These are phyloP conservation scores for Heracleum sosnowskyi DNA, from an alignment of 129 eudicot genomes.

Conservation along the genomic window DNA sequence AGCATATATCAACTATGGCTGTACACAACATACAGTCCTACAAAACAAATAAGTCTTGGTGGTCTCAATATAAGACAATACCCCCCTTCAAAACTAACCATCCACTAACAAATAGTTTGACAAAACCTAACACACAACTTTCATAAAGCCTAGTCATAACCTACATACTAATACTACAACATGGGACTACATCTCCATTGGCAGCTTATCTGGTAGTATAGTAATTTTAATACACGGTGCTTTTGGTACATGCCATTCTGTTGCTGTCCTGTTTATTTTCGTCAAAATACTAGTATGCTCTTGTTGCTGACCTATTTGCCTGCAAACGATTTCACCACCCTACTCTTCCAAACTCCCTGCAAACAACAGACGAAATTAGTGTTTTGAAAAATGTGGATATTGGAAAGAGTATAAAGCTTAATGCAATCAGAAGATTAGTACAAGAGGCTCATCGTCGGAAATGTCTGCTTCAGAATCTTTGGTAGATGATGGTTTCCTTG, in stretches of 20 bases:
- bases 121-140: conserved; percentile 17
- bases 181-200: conserved; percentile 13
- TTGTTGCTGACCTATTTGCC: conserved; percentile 26
- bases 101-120: conserved; percentile 12
- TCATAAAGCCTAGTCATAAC: background rate
- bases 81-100: background rate
- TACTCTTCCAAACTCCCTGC: conserved; percentile 66
- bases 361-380: conserved; percentile 4
- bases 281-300: conserved; percentile 7
- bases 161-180: conserved; percentile 5
- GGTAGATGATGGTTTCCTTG: conserved; percentile 17
- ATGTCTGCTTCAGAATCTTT: conserved; percentile 23
- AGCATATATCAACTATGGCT: conserved; percentile 30
- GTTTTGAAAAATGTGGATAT: background rate
- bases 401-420: background rate
- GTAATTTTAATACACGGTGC: background rate
- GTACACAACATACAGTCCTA: conserved; percentile 17
- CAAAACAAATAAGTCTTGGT: conserved; percentile 13
- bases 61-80: background rate
- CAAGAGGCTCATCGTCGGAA: conserved; percentile 73
- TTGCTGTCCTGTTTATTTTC: background rate
- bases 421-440: conserved; percentile 19
- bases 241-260: background rate
- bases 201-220: conserved; percentile 11
- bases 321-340: conserved; percentile 39